phyloP scores from a whole-genome alignment of 2,329 filamentous ascomycete genomes.

The Coleophoma crateriformis region DNA sequence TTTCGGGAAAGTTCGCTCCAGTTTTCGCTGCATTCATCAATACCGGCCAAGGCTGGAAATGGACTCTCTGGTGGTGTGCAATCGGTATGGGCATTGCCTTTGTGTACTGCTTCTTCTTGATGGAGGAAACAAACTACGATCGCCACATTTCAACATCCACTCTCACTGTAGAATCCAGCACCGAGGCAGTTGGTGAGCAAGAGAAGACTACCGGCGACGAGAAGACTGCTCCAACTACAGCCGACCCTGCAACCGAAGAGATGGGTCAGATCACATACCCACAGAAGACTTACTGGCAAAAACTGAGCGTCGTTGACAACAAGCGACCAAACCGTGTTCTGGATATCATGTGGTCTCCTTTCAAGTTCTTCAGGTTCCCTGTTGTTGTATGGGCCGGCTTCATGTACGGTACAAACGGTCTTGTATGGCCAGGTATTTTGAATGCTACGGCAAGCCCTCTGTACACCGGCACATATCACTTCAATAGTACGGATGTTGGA shows the following conservation, averaged over 20 bases:
- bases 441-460: constrained; percentile 25
- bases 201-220: constrained; percentile 18
- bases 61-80: constrained; percentile 38
- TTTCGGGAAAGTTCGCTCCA: constrained; percentile 34
- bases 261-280: constrained; percentile 24
- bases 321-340: constrained; percentile 35
- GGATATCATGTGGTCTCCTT: constrained; percentile 28
- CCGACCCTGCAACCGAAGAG: constrained; percentile 13
- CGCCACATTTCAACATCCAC: constrained; percentile 5
- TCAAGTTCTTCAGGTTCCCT: constrained; percentile 27
- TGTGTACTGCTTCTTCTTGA: constrained; percentile 45
- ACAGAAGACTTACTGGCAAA: constrained; percentile 35
- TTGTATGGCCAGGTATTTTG: constrained; percentile 28
- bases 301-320: constrained; percentile 33
- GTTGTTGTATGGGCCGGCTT: constrained; percentile 27
- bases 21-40: constrained; percentile 43
- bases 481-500: constrained; percentile 23
- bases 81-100: constrained; percentile 44
- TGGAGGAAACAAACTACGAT: constrained; percentile 48
- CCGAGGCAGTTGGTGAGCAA: constrained; percentile 2
- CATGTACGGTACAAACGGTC: constrained; percentile 26
- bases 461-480: constrained; percentile 26
- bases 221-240: background rate
- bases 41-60: constrained; percentile 41
- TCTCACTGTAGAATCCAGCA: constrained; percentile 3